phyloP scores from a whole-genome alignment of 495 filamentous ascomycete genomes.

The Aspergillus steynii region DNA sequence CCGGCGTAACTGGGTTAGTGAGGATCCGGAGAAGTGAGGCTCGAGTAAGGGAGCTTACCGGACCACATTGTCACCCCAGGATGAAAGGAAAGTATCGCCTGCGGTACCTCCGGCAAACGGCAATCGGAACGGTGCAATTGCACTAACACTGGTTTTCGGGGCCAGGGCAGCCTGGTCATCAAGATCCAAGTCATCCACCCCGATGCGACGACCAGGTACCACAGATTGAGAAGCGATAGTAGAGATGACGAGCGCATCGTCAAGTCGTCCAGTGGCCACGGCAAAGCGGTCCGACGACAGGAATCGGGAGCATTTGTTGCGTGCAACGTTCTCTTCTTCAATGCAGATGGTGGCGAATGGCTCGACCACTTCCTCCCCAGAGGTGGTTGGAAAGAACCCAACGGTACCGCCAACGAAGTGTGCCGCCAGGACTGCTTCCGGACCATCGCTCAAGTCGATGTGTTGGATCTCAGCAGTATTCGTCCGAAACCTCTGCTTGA shows the following conservation, averaged over 20 bases:
- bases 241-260: conserved; percentile 50
- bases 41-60: conserved; percentile 32
- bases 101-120: conserved; percentile 26
- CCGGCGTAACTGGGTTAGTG: not conserved
- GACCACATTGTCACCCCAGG: conserved; percentile 60
- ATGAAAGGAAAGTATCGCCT: conserved; percentile 59
- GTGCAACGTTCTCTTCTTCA: conserved; percentile 20
- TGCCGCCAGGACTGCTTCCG: conserved; percentile 45
- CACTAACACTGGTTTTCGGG: conserved; percentile 42
- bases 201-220: conserved; percentile 33
- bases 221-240: conserved; percentile 46
- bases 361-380: conserved; percentile 28
- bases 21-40: not conserved
- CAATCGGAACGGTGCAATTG: conserved; percentile 51
- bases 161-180: conserved; percentile 24
- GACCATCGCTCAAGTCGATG: conserved; percentile 32
- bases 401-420: conserved; percentile 45
- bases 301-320: conserved; percentile 53
- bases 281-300: conserved; percentile 50
- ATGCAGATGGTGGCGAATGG: conserved; percentile 40
- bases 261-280: conserved; percentile 47
- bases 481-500: conserved; percentile 36
- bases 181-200: conserved; percentile 27
- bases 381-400: conserved; percentile 46
- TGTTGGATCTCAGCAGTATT: conserved; percentile 30